Evolutionary conservation across 257 asterid species (phyloP).

Genomic region (Leptodermis oblonga): DNA sequence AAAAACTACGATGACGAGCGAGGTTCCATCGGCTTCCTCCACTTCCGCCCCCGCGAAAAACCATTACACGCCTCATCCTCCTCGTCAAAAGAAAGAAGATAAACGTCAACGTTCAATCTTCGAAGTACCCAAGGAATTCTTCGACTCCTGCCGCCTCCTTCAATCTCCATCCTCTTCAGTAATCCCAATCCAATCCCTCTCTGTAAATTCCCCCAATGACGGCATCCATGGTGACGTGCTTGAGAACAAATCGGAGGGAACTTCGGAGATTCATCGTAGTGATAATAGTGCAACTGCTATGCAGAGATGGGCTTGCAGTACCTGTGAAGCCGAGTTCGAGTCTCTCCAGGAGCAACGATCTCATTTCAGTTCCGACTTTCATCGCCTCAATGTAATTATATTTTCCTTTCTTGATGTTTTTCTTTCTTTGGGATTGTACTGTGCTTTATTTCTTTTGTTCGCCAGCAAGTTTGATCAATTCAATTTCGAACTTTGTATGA

Average conservation of each 20-base stretch:
- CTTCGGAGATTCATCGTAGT: neutral
- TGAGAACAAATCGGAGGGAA: slow-evolving; percentile 14
- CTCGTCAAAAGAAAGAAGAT: slow-evolving; percentile 34
- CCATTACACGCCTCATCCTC: slow-evolving; percentile 5
- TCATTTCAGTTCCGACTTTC: slow-evolving; percentile 92
- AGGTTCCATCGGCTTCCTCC: neutral
- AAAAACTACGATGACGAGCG: slow-evolving; percentile 19
- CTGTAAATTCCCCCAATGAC: slow-evolving; percentile 23
- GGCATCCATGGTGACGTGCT: slow-evolving; percentile 21
- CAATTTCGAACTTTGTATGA: neutral
- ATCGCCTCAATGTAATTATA: slow-evolving; percentile 70
- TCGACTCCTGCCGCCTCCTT: slow-evolving; percentile 73
- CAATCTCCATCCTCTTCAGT: slow-evolving; percentile 46
- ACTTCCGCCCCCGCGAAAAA: slow-evolving; percentile 10
- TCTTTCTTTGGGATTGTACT: neutral
- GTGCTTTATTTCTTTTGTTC: neutral
- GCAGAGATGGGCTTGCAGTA: slow-evolving; percentile 92
- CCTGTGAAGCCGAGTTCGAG: slow-evolving; percentile 86
- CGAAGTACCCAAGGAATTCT: slow-evolving; percentile 55
- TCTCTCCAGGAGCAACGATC: slow-evolving; percentile 85
- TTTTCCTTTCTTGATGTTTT: neutral
- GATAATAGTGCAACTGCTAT: slow-evolving; percentile 16
- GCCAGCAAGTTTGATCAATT: neutral
- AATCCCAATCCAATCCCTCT: slow-evolving; percentile 19
- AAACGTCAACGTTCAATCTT: slow-evolving; percentile 61